phyloP scores from a whole-genome alignment of 2,329 filamentous ascomycete genomes.

The Aphanocladium album region DNA sequence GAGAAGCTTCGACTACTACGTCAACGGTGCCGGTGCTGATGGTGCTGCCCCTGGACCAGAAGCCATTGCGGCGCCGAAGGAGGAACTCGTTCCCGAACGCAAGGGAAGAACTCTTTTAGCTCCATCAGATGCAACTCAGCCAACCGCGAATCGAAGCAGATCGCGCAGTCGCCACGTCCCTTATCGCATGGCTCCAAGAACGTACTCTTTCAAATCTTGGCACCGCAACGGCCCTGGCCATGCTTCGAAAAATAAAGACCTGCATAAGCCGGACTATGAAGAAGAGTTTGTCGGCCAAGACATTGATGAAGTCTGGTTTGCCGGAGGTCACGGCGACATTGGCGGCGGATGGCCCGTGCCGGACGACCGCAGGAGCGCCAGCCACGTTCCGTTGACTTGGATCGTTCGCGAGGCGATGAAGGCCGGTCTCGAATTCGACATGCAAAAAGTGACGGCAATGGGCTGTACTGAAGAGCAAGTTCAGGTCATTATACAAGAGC shows the following conservation, averaged over 20 bases:
- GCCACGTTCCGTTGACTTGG: conserved; percentile 64
- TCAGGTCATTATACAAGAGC: background rate
- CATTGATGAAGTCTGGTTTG: conserved; percentile 76
- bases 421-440: conserved; percentile 67
- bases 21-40: background rate
- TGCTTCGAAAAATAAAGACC: conserved; percentile 13
- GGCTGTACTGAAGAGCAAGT: conserved; percentile 46
- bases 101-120: background rate
- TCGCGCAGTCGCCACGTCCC: conserved; percentile 28
- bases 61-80: background rate
- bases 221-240: background rate
- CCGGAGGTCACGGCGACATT: conserved; percentile 73
- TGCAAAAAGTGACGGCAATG: conserved; percentile 60
- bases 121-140: conserved; percentile 12
- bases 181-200: conserved; percentile 36
- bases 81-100: background rate
- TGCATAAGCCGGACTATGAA: conserved; percentile 7
- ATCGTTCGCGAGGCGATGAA: conserved; percentile 57
- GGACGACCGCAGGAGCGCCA: conserved; percentile 54
- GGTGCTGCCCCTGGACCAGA: background rate
- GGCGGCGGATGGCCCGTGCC: conserved; percentile 69
- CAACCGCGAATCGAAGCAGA: background rate
- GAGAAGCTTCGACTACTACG: conserved; percentile 15
- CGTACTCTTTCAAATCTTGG: background rate
- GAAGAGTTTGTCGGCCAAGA: conserved; percentile 55